Conservation (phyloP, 139 green algal species). For the Spirogloea muscicola region DNA sequence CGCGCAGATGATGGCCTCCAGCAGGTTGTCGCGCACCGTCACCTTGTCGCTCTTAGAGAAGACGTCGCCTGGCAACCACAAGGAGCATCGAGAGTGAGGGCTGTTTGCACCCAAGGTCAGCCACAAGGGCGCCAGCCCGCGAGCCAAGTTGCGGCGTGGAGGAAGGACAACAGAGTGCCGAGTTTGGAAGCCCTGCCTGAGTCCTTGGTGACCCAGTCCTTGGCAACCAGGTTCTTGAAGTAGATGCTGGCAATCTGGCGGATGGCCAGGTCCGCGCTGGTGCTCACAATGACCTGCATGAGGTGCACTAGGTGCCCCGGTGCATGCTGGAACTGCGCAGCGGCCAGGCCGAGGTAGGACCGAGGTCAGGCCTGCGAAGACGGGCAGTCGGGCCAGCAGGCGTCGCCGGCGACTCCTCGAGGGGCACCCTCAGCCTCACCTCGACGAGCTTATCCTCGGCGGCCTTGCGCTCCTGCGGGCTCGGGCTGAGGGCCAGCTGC, state of each 20-base stretch:
- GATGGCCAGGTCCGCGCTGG: slow-evolving; percentile 62
- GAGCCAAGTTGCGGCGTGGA: too few relatives aligned
- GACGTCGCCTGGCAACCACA: neutral
- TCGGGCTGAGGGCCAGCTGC: slow-evolving; percentile 34
- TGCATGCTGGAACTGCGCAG: slow-evolving; percentile 27
- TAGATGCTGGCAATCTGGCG: slow-evolving; percentile 85
- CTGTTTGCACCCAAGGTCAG: too few relatives aligned
- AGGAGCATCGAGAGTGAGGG: too few relatives aligned
- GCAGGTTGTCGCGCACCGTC: slow-evolving; percentile 67
- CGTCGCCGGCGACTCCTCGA: too few relatives aligned
- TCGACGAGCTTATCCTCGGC: slow-evolving; percentile 28
- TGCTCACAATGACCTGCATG: slow-evolving; percentile 73
- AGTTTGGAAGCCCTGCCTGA: too few relatives aligned
- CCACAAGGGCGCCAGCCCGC: too few relatives aligned
- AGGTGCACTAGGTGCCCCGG: slow-evolving; percentile 70
- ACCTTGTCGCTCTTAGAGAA: slow-evolving; percentile 63
- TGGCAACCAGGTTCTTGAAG: slow-evolving; percentile 88
- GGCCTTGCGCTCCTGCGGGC: slow-evolving; percentile 35
- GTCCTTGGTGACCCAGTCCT: slow-evolving; percentile 75
- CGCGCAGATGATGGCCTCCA: slow-evolving; percentile 67
- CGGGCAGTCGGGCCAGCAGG: too few relatives aligned
- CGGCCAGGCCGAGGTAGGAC: too few relatives aligned
- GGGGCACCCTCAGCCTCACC: too few relatives aligned
- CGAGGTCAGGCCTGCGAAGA: too few relatives aligned
- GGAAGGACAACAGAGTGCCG: too few relatives aligned